A percentile compares a stretch with the other conserved stretches of the same genome.
Conservation (phyloP, 169 alveolate genomes). For the Plasmodium gonderi region DNA sequence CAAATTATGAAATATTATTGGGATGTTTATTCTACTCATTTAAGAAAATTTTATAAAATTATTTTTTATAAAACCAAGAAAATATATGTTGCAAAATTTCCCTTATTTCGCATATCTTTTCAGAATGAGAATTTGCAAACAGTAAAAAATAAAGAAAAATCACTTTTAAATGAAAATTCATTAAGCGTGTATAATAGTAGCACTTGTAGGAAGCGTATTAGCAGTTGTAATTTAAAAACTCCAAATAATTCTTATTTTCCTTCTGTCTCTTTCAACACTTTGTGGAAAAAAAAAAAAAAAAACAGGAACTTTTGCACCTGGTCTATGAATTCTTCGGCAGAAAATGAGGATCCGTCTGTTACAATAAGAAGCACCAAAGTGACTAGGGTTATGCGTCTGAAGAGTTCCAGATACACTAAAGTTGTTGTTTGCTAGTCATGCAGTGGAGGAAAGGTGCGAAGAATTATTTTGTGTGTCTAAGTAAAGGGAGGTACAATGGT, state of each 20-base stretch:
- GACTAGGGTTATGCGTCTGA: neutral
- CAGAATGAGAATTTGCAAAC: neutral
- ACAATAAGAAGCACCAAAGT: neutral
- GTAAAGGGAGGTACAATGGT: too few species aligned
- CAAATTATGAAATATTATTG: conserved; percentile 47
- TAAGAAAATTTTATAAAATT: conserved; percentile 26
- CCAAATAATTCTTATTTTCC: neutral
- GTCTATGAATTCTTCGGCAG: neutral
- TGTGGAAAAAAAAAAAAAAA: neutral
- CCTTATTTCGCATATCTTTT: conserved; percentile 7
- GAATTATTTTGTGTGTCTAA: too few species aligned
- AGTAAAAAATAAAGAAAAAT: neutral
- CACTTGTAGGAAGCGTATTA: neutral
- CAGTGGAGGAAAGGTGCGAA: too few species aligned
- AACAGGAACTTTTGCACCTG: neutral
- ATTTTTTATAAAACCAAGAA: conserved; percentile 22
- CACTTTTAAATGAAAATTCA: neutral
- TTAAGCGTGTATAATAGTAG: neutral
- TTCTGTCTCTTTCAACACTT: neutral
- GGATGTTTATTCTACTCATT: conserved; percentile 30
- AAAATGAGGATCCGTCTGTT: neutral
- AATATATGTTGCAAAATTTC: conserved; percentile 12
- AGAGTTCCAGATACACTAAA: neutral
- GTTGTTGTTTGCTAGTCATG: neutral
- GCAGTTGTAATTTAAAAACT: neutral